Conservation (phyloP, 768 basidiomycete species). For the Sporobolomyces pararoseus region DNA sequence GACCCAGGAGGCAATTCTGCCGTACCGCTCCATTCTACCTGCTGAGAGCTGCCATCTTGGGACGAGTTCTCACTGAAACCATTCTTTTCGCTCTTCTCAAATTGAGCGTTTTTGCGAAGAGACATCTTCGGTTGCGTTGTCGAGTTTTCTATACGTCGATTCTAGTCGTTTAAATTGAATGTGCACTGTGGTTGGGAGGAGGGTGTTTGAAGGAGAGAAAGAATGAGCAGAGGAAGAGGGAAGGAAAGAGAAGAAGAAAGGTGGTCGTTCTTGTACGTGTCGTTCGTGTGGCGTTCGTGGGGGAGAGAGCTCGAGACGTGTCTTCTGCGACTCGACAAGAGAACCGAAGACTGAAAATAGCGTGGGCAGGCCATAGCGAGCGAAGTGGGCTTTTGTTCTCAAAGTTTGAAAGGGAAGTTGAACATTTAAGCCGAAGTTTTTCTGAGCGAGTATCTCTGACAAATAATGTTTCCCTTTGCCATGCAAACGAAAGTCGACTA, state of each 20-base stretch:
- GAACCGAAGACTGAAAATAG: background rate
- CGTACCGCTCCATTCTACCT: background rate
- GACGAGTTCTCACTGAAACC: slow-evolving; percentile 7
- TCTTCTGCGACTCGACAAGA: background rate
- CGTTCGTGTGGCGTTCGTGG: no score
- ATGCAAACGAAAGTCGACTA: no score
- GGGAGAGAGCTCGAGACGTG: no score
- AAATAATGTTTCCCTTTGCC: no score
- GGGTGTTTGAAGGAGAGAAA: background rate
- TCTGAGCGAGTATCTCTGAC: no score
- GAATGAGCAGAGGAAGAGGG: background rate
- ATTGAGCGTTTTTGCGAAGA: background rate
- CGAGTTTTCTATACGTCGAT: no score
- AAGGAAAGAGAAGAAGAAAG: no score
- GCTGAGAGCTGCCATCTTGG: background rate
- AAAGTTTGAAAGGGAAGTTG: no score
- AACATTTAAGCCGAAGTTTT: no score
- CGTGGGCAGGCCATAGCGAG: background rate
- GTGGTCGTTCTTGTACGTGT: no score
- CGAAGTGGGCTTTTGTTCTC: no score
- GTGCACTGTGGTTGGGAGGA: background rate
- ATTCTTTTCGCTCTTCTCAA: slow-evolving; percentile 10
- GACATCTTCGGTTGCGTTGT: background rate
- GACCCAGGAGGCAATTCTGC: slow-evolving; percentile 1
- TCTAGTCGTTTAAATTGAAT: no score